Conservation (phyloP, 768 basidiomycete species). For the Lactarius akahatsu region DNA sequence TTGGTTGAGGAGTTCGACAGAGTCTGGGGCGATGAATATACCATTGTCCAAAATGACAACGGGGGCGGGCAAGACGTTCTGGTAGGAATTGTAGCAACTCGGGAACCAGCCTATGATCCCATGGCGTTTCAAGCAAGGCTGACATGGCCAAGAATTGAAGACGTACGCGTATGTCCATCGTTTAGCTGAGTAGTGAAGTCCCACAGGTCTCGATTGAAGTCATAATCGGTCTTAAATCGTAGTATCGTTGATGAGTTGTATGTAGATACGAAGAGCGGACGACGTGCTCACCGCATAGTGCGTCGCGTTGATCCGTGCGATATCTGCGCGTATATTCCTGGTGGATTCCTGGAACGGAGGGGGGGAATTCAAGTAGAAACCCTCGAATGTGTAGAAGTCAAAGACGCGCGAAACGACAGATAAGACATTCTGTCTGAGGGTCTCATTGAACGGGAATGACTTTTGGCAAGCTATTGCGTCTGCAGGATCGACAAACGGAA, state of each 20-base stretch:
- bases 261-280: neutral
- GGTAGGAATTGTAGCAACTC: slow-evolving; percentile 46
- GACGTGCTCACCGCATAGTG: slow-evolving; percentile 42
- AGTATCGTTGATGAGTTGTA: neutral
- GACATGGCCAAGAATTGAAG: neutral
- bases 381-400: slow-evolving; percentile 44
- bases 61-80: slow-evolving; percentile 56
- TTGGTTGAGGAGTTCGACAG: slow-evolving; percentile 49
- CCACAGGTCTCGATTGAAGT: slow-evolving; percentile 61
- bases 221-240: slow-evolving; percentile 55
- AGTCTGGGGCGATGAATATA: slow-evolving; percentile 55
- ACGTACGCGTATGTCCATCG: slow-evolving; percentile 63
- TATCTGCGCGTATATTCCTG: slow-evolving; percentile 51
- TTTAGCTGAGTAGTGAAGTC: slow-evolving; percentile 57
- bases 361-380: slow-evolving; percentile 39
- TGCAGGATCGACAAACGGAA: slow-evolving; percentile 48
- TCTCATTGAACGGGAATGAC: slow-evolving; percentile 44
- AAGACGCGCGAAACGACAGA: slow-evolving; percentile 37
- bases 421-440: slow-evolving; percentile 39
- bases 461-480: slow-evolving; percentile 48
- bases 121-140: neutral
- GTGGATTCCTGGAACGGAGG: slow-evolving; percentile 42
- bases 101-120: slow-evolving; percentile 51
- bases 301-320: slow-evolving; percentile 49
- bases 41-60: slow-evolving; percentile 33